Base-by-base conservation (phyloP, 208 protist species). In the Leishmania lainsoni region DNA sequence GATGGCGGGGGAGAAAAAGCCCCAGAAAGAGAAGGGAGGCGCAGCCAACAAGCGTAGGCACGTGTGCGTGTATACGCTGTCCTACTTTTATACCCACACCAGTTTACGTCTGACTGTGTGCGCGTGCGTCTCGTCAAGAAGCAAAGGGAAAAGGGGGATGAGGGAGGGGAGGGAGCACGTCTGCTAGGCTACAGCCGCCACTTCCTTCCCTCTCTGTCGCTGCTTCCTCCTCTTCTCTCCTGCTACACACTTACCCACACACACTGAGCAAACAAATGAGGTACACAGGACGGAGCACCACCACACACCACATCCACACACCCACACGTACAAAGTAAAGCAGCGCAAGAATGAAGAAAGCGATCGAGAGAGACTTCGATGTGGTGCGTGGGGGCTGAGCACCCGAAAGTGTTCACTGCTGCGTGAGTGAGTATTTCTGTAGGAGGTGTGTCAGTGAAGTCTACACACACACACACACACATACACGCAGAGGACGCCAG, bases 11-110 rank as follows among this genome's bases (percentile, higher is more conserved):
- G 52, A 61, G 52, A 6, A 76, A 42, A 6, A 20, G 29, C 35
- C 49, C 68, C 2, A 54, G 69, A 74, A 35, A 56, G 69, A 22
- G n/a, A 56, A 75, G 71, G n/a, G 39, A n/a, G 52, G 17, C 35
- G 22, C 54, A 45, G 39, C 35, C 29, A 45, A 48, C 51, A 59
- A n/a, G 73, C 20, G 73, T 51, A 39, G 16, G n/a, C 39, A 45
- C 51, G 73, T 45, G 51, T 20, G 39, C 56, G 48, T 39, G 56
- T 84, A 32, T 48, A 56, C 45, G 51, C 76, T 83, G 20, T 20
- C 68, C 70, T 77, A 48, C 32, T 3, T 61, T 61, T 49, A 42
- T 35, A 12, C 68, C 12, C 76, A 51, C 42, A 35, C 35, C 32
- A 42, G 32, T 45, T 45, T 4, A 45, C 42, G 42, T 45, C 42